These are phyloP conservation scores for Neospermospora avenae DNA, from an alignment of 2,329 filamentous ascomycete species.

Conservation along the genomic window DNA sequence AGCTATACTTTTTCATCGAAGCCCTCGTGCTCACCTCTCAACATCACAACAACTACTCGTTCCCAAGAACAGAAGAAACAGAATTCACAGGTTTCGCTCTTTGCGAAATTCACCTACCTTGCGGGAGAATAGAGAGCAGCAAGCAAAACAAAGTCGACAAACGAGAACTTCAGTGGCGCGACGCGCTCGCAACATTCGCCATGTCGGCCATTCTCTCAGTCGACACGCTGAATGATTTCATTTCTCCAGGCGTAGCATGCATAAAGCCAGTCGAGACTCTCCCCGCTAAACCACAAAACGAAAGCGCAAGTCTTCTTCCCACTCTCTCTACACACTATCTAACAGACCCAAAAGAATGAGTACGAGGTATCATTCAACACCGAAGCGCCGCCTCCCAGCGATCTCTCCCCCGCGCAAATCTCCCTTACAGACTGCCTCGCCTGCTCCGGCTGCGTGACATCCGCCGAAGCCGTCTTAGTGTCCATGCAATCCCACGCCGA, in stretches of 20 bases:
- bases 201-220: slow-evolving; percentile 96
- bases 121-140: too few species aligned
- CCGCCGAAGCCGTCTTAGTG: slow-evolving; percentile 94
- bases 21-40: background rate
- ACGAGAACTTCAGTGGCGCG: slow-evolving; percentile 1
- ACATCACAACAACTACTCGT: background rate
- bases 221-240: slow-evolving; percentile 98
- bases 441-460: slow-evolving; percentile 96
- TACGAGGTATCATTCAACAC: slow-evolving; percentile 96
- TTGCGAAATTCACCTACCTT: too few species aligned
- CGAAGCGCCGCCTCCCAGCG: slow-evolving; percentile 54
- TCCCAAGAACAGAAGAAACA: background rate
- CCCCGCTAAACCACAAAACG: slow-evolving; percentile 53
- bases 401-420: slow-evolving; percentile 76
- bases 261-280: slow-evolving; percentile 97
- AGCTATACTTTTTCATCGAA: background rate
- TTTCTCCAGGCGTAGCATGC: slow-evolving; percentile 93
- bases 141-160: background rate
- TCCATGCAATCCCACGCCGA: slow-evolving; percentile 91
- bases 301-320: slow-evolving; percentile 35
- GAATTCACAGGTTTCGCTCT: background rate
- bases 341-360: slow-evolving; percentile 23
- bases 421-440: slow-evolving; percentile 96
- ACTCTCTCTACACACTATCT: background rate
- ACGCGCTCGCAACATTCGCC: slow-evolving; percentile 16